A percentile compares a stretch with the other conserved stretches of the same genome.
phyloP scores from a whole-genome alignment of 2,329 filamentous ascomycete genomes.

The Epicoccum nigrum region DNA sequence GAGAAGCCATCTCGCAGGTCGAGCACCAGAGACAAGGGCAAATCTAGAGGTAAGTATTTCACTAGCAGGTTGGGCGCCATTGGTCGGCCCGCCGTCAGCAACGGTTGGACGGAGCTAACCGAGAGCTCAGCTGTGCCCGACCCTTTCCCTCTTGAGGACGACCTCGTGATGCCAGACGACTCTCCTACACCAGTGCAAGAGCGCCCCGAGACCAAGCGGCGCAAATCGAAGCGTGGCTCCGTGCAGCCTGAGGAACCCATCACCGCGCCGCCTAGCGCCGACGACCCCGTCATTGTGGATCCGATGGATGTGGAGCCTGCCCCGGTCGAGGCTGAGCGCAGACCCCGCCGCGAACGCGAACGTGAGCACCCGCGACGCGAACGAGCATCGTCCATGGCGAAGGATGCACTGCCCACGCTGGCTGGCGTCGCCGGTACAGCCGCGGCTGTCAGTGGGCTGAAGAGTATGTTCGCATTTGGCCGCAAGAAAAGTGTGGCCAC shows the following conservation, averaged over 20 bases:
- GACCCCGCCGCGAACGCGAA: slow-evolving; percentile 51
- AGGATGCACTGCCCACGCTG: slow-evolving; percentile 54
- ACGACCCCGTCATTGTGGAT: slow-evolving; percentile 53
- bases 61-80: slow-evolving; percentile 27
- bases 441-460: slow-evolving; percentile 59
- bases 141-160: slow-evolving; percentile 69
- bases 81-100: slow-evolving; percentile 39
- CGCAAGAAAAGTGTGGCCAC: slow-evolving; percentile 40
- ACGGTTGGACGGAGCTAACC: slow-evolving; percentile 46
- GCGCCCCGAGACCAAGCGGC: slow-evolving; percentile 46
- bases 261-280: slow-evolving; percentile 48
- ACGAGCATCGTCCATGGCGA: slow-evolving; percentile 67
- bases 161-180: slow-evolving; percentile 59
- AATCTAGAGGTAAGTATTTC: slow-evolving; percentile 55
- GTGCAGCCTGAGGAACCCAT: slow-evolving; percentile 41
- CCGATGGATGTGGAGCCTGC: slow-evolving; percentile 48
- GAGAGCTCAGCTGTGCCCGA: slow-evolving; percentile 52
- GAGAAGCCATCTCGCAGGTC: slow-evolving; percentile 52
- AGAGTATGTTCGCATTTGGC: slow-evolving; percentile 58
- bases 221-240: slow-evolving; percentile 51
- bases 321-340: slow-evolving; percentile 52
- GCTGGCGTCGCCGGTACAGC: slow-evolving; percentile 39
- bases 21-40: slow-evolving; percentile 51
- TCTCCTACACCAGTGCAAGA: slow-evolving; percentile 38
- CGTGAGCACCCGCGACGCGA: slow-evolving; percentile 48